Percentiles rank a stretch among this genome's conserved stretches.
These are phyloP conservation scores for Reutealis trisperma DNA, from an alignment of 345 rosid genomes.

Conservation along the genomic window DNA sequence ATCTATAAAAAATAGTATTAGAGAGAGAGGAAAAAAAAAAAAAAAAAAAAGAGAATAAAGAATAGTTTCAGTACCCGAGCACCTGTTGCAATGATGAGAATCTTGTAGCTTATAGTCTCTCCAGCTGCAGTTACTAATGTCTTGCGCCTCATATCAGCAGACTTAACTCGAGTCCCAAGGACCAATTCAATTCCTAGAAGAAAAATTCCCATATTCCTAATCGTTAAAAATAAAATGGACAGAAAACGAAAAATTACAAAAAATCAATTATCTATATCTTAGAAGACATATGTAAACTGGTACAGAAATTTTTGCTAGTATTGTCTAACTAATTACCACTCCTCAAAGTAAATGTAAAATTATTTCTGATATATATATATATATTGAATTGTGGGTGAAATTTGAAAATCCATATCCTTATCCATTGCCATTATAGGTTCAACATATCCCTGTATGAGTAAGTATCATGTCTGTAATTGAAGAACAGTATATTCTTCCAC, in stretches of 20 bases:
- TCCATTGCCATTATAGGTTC: neutral
- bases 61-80: conserved; percentile 80
- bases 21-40: no score
- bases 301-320: no score
- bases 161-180: conserved; percentile 87
- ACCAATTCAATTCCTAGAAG: conserved; percentile 85
- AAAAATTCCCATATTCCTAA: neutral
- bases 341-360: neutral
- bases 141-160: conserved; percentile 86
- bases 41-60: conserved; percentile 25
- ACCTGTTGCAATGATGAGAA: conserved; percentile 93
- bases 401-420: neutral
- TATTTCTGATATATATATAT: neutral
- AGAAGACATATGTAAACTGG: neutral
- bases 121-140: conserved; percentile 83
- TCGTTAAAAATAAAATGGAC: neutral
- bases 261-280: neutral
- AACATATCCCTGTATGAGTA: neutral
- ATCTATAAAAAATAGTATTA: neutral
- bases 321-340: neutral
- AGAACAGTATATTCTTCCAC: neutral
- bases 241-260: neutral
- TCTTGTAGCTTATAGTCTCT: conserved; percentile 90
- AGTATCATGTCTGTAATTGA: neutral
- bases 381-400: neutral